Conservation (phyloP, 2,329 filamentous ascomycete species). For the Beauveria varroae region DNA sequence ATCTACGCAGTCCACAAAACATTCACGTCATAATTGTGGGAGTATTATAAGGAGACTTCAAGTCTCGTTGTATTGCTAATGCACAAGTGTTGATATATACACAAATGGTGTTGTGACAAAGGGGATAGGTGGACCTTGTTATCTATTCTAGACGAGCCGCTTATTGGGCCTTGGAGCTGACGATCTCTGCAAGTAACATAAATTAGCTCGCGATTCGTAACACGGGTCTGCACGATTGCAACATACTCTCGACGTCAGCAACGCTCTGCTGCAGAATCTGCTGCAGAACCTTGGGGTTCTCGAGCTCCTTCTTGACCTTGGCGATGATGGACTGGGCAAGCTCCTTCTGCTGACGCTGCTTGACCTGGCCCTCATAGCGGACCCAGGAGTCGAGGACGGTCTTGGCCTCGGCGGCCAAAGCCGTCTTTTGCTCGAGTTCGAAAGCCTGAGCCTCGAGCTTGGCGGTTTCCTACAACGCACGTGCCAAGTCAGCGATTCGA, state of each 20-base stretch:
- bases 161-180: slow-evolving; percentile 58
- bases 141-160: slow-evolving; percentile 32
- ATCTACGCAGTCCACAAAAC: not conserved
- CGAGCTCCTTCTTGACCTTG: slow-evolving; percentile 98
- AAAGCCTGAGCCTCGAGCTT: slow-evolving; percentile 91
- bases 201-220: slow-evolving; percentile 25
- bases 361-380: slow-evolving; percentile 96
- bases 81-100: slow-evolving; percentile 53
- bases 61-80: slow-evolving; percentile 46
- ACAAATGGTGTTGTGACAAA: slow-evolving; percentile 46
- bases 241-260: slow-evolving; percentile 85
- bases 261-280: slow-evolving; percentile 98
- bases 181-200: slow-evolving; percentile 41
- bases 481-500: slow-evolving; percentile 16
- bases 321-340: slow-evolving; percentile 85
- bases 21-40: not conserved
- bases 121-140: slow-evolving; percentile 35
- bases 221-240: not conserved
- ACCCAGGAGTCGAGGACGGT: slow-evolving; percentile 95
- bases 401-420: slow-evolving; percentile 89
- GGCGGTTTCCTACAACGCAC: slow-evolving; percentile 72
- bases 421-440: slow-evolving; percentile 94
- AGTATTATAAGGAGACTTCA: slow-evolving; percentile 18
- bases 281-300: slow-evolving; percentile 95
- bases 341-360: slow-evolving; percentile 97